These are phyloP conservation scores for Penium margaritaceum DNA, from an alignment of 139 green algal genomes.

Conservation along the genomic window DNA sequence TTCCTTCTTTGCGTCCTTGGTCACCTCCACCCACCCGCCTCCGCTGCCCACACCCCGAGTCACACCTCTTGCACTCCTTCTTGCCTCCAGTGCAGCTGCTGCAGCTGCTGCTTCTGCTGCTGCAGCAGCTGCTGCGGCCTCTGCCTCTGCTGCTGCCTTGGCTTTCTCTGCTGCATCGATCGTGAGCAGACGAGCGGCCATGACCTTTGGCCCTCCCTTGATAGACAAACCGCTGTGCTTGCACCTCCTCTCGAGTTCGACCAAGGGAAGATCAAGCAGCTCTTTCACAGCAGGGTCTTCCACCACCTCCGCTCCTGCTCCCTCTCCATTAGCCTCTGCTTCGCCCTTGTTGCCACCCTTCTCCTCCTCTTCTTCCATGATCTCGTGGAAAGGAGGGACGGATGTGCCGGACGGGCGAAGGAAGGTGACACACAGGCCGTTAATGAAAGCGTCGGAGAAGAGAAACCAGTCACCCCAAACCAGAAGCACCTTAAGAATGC, in stretches of 20 bases:
- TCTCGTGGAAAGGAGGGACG: constrained; percentile 29
- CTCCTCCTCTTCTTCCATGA: constrained; percentile 16
- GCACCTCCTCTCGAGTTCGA: constrained; percentile 43
- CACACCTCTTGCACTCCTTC: not conserved
- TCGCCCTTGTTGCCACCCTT: not conserved
- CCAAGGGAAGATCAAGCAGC: constrained; percentile 26
- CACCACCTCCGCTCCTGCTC: not conserved
- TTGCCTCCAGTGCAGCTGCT: not conserved
- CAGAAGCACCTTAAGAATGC: constrained; percentile 31
- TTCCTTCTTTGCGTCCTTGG: constrained; percentile 10
- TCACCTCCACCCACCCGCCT: constrained; percentile 12
- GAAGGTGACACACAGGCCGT: constrained; percentile 38
- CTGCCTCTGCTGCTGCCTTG: constrained; percentile 12
- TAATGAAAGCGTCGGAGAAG: constrained; percentile 43
- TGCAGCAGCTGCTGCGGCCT: not conserved
- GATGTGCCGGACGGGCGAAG: constrained; percentile 10
- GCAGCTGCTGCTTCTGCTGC: not conserved
- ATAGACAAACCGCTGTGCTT: constrained; percentile 40
- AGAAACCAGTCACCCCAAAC: constrained; percentile 47
- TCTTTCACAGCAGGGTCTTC: constrained; percentile 11
- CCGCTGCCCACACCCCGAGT: constrained; percentile 12
- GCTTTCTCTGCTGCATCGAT: constrained; percentile 26
- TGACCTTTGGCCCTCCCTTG: constrained; percentile 13
- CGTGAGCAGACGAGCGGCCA: constrained; percentile 38
- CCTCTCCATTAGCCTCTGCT: not conserved